Conservation (phyloP, 768 basidiomycete species). For the Mycena kentingensis region DNA sequence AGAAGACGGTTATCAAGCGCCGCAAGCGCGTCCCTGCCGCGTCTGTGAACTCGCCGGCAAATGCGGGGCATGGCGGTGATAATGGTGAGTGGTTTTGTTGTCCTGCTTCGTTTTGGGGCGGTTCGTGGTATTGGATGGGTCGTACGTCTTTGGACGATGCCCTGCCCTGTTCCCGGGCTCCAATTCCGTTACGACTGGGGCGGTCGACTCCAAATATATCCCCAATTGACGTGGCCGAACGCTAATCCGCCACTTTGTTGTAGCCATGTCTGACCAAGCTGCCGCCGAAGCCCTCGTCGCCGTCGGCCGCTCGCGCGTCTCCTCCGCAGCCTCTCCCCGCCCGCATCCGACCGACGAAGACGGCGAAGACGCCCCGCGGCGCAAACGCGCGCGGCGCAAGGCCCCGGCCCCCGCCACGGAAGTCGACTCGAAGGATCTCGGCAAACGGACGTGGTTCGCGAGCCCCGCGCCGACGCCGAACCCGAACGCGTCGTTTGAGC, state of each 20-base stretch:
- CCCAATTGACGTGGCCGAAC: no score
- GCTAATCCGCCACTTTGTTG: conserved; percentile 2
- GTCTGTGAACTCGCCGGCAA: conserved; percentile 41
- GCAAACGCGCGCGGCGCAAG: conserved; percentile 57
- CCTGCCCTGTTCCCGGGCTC: no score
- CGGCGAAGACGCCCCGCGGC: conserved; percentile 52
- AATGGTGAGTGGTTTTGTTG: conserved; percentile 19
- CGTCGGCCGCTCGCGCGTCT: conserved; percentile 55
- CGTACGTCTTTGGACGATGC: neutral
- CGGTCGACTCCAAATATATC: no score
- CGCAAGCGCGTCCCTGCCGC: conserved; percentile 97
- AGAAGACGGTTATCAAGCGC: conserved; percentile 98
- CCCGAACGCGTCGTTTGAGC: conserved; percentile 29
- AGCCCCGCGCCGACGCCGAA: conserved; percentile 29
- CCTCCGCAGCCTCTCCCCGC: conserved; percentile 14
- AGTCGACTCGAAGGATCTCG: conserved; percentile 24
- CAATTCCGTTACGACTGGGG: no score
- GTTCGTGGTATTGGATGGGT: neutral
- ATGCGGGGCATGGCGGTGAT: conserved; percentile 33
- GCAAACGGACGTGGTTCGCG: conserved; percentile 35
- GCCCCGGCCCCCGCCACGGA: conserved; percentile 21
- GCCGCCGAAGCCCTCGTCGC: conserved; percentile 88
- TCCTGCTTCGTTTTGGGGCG: neutral
- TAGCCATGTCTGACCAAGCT: conserved; percentile 77
- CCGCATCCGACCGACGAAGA: conserved; percentile 43